These are phyloP conservation scores for Pontederia paniculata DNA, from an alignment of 176 grass and related monocot genomes.

Conservation along the genomic window DNA sequence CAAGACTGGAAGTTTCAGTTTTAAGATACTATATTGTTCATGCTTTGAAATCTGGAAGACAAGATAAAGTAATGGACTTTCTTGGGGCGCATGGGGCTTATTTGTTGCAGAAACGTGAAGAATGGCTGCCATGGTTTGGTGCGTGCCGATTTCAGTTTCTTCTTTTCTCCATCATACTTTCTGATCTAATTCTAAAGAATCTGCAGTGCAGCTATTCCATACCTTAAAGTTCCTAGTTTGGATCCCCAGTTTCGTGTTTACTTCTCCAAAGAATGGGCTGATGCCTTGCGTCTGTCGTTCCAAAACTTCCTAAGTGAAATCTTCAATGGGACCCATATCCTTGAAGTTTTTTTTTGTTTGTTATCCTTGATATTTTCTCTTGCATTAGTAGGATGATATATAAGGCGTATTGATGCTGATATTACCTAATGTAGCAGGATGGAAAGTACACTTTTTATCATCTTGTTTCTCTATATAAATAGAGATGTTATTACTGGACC, in stretches of 20 bases:
- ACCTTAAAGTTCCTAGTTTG: conserved; percentile 67
- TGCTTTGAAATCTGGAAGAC: conserved; percentile 67
- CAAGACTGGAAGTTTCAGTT: conserved; percentile 70
- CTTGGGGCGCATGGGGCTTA: conserved; percentile 44
- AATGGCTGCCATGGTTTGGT: conserved; percentile 94
- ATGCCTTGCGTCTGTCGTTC: conserved; percentile 73
- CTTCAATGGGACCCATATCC: conserved; percentile 98
- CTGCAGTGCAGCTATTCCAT: conserved; percentile 77
- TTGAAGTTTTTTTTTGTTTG: no score
- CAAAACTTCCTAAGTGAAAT: conserved; percentile 80
- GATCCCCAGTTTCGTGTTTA: conserved; percentile 92
- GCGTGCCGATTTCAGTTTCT: conserved; percentile 20
- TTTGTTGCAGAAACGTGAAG: conserved; percentile 68
- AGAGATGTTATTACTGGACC: no score
- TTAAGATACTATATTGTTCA: conserved; percentile 69
- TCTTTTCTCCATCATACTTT: conserved; percentile 18
- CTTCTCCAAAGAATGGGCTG: conserved; percentile 92
- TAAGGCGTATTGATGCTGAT: no score
- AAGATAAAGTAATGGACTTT: conserved; percentile 80
- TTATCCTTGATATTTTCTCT: neutral
- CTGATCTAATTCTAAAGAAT: conserved; percentile 20
- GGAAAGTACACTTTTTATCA: no score
- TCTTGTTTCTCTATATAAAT: no score
- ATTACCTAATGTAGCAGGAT: no score
- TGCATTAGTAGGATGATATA: no score